Conservation (phyloP, 2,329 filamentous ascomycete genomes). For the Pseudovirgaria hyperparasitica region DNA sequence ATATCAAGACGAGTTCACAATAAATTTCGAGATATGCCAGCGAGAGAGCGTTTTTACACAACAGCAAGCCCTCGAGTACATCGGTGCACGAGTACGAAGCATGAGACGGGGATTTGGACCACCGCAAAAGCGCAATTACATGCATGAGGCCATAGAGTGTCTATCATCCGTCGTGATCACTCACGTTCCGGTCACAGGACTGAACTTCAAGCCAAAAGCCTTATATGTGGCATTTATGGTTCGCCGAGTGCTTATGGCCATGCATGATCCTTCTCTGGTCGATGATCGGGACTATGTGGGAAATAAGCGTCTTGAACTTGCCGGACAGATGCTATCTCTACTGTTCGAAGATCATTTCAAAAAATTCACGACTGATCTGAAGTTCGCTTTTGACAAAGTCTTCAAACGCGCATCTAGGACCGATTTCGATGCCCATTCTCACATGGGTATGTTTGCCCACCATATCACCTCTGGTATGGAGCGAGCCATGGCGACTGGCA, state of each 20-base stretch:
- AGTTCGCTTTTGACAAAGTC: slow-evolving; percentile 88
- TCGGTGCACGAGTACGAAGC: slow-evolving; percentile 67
- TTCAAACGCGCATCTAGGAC: slow-evolving; percentile 87
- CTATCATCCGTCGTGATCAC: slow-evolving; percentile 87
- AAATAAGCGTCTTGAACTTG: slow-evolving; percentile 90
- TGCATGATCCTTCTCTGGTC: slow-evolving; percentile 76
- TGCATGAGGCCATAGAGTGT: slow-evolving; percentile 86
- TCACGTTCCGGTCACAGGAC: slow-evolving; percentile 79
- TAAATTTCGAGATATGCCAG: slow-evolving; percentile 88
- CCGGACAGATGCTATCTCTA: slow-evolving; percentile 83
- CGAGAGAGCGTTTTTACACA: slow-evolving; percentile 81
- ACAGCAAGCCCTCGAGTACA: slow-evolving; percentile 87
- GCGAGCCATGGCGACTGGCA: slow-evolving; percentile 90
- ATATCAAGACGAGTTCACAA: slow-evolving; percentile 89
- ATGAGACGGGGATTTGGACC: slow-evolving; percentile 50
- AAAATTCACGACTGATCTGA: slow-evolving; percentile 78
- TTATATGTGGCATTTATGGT: slow-evolving; percentile 97
- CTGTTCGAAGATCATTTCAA: slow-evolving; percentile 98
- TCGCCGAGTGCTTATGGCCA: slow-evolving; percentile 86
- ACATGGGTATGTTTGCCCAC: slow-evolving; percentile 73
- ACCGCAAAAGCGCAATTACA: slow-evolving; percentile 55
- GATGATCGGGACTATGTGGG: slow-evolving; percentile 97
- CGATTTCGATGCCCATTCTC: slow-evolving; percentile 73
- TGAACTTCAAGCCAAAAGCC: slow-evolving; percentile 95
- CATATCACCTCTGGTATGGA: slow-evolving; percentile 90